Percentiles rank a stretch among this genome's conserved stretches.
Evolutionary conservation across 2,329 filamentous ascomycete species (phyloP).

Genomic region (Epichloe amarillans): DNA sequence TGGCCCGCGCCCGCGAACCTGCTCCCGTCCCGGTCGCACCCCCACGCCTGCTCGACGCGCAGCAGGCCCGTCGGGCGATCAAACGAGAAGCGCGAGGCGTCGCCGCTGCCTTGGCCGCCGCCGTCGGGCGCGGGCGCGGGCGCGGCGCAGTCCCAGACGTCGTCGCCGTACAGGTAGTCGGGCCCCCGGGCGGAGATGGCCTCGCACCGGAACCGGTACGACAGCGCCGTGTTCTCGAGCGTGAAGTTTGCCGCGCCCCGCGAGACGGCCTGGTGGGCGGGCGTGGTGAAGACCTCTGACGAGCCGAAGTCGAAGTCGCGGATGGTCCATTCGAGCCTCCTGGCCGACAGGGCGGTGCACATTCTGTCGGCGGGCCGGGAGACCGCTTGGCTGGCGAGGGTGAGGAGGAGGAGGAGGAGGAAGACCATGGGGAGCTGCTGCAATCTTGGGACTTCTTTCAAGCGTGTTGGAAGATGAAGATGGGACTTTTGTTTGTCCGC

Average conservation of each 20-base stretch:
- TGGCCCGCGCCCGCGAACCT: neutral
- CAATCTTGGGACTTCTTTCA: neutral
- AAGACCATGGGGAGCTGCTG: no score
- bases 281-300: neutral
- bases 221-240: conserved; percentile 1
- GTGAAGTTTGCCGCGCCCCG: neutral
- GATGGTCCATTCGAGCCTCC: neutral
- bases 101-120: no score
- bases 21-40: conserved; percentile 1
- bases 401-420: neutral
- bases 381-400: neutral
- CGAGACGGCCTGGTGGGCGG: neutral
- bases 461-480: no score
- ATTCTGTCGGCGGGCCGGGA: conserved; percentile 1
- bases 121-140: no score
- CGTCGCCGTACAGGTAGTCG: neutral
- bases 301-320: neutral
- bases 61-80: neutral
- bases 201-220: neutral
- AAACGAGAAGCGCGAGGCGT: neutral
- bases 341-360: neutral
- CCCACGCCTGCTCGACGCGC: neutral
- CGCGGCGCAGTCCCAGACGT: neutral
- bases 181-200: neutral
- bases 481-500: no score